Evolutionary conservation across 306 rosid genomes (phyloP).

Genomic region (Cyamopsis tetragonoloba): DNA sequence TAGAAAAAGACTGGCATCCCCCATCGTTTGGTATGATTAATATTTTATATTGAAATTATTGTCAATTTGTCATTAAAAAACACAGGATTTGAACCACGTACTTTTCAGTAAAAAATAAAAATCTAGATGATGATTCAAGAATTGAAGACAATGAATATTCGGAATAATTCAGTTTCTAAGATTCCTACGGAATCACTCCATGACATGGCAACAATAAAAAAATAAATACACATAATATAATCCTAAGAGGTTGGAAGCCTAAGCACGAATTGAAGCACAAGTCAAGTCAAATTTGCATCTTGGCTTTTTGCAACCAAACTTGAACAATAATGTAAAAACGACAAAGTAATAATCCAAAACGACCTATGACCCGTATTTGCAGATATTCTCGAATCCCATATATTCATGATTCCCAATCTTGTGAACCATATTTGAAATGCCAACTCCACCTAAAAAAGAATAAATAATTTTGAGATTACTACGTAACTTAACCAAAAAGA

Average conservation of each 20-base stretch:
- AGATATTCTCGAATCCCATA: slow-evolving; percentile 87
- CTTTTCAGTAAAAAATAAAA: background rate
- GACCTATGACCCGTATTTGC: slow-evolving; percentile 49
- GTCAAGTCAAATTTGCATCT: background rate
- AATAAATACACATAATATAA: background rate
- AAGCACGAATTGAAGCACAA: background rate
- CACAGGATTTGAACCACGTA: background rate
- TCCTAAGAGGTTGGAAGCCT: background rate
- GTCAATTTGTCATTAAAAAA: background rate
- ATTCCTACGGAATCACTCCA: slow-evolving; percentile 11
- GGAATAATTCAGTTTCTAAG: background rate
- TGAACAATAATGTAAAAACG: background rate
- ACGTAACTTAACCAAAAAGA: background rate
- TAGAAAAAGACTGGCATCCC: too few species aligned
- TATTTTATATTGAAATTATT: background rate
- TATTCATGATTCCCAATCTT: slow-evolving; percentile 53
- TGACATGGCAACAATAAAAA: background rate
- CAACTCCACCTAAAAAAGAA: slow-evolving; percentile 70
- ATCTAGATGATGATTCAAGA: background rate
- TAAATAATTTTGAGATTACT: background rate
- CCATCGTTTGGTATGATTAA: background rate
- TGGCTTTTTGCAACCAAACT: background rate
- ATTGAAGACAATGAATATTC: background rate
- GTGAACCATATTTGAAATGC: slow-evolving; percentile 54
- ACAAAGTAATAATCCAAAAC: slow-evolving; percentile 18